Evolutionary conservation across 768 basidiomycete species (phyloP), one percentile per base, ranked within the genome.

Genomic region (Kwoniella shandongensis): DNA sequence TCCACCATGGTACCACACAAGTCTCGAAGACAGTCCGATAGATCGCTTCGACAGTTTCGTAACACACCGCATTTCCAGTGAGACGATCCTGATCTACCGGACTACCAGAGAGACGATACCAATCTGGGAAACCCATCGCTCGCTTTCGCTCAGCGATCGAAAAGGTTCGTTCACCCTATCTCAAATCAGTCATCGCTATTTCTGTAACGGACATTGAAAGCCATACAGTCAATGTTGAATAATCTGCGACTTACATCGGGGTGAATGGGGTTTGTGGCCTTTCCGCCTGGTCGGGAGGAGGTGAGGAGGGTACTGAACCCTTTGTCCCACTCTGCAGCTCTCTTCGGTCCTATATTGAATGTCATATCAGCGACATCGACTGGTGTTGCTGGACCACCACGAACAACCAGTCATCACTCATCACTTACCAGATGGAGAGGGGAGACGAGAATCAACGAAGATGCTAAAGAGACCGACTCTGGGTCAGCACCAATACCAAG

Each of bases 121-220:
- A 40, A 48, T 70, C 68, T 15, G 68, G 68, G 26, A 66, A 56
- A 1, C 68, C 68, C 51, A 54, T 53, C 11, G 57, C 52, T 25
- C 68, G 29, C 36, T 66, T 66, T 4, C 64, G 35, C 30, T 70
- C 68, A 13, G 68, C 68, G 1, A 65, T 48, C 1, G 65, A 59
- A 38, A 66, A 59, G 5, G 59, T 70, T 3, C 68, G 50, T 11
- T 50, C 25, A 51, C 64, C 45, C 55, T 57, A 22, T 20, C 56
- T 59, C 13, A 12, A 6, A 23, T 10, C 11, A 30, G 18, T 23
- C 13, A 40, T 8, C 10, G n/a, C n/a, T n/a, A n/a, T n/a, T n/a
- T n/a, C n/a, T n/a, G n/a, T n/a, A n/a, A n/a, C n/a, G n/a, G n/a
- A n/a, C n/a, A n/a, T n/a, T n/a, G n/a, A n/a, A n/a, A 20, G 22